A percentile compares a stretch with the other conserved stretches of the same genome.
Conservation (phyloP, 73 alveolate genomes). For the Paramecium caudatum region DNA sequence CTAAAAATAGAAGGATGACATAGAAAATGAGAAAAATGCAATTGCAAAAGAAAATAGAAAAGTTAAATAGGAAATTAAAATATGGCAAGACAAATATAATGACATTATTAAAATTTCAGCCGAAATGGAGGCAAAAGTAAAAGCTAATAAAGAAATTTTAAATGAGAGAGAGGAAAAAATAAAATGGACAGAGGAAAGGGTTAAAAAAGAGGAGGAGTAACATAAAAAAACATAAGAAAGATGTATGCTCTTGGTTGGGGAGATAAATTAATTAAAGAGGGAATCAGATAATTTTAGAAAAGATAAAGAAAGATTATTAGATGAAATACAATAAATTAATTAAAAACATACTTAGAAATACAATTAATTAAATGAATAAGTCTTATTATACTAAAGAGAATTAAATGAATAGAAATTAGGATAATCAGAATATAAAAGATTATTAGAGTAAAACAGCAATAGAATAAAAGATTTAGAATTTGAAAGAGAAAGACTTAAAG, state of each 20-base stretch:
- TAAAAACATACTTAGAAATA: constrained; percentile 6
- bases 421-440: constrained; percentile 11
- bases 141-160: constrained; percentile 32
- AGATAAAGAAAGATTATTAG: constrained; percentile 31
- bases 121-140: constrained; percentile 39
- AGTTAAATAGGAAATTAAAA: constrained; percentile 41
- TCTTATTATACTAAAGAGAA: constrained; percentile 12
- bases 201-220: background rate
- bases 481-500: constrained; percentile 38
- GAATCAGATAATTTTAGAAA: background rate
- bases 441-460: background rate
- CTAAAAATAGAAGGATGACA: background rate
- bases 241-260: background rate
- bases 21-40: constrained; percentile 43
- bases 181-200: constrained; percentile 29
- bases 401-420: constrained; percentile 35
- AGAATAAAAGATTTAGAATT: constrained; percentile 56
- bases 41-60: constrained; percentile 22
- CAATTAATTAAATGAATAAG: constrained; percentile 13
- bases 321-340: constrained; percentile 22
- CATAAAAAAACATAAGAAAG: constrained; percentile 44
- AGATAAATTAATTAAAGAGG: constrained; percentile 9
- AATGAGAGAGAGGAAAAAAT: constrained; percentile 42
- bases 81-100: background rate
- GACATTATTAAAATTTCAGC: constrained; percentile 16